phyloP scores from a whole-genome alignment of 208 protist species.

The Leishmania arabica region DNA sequence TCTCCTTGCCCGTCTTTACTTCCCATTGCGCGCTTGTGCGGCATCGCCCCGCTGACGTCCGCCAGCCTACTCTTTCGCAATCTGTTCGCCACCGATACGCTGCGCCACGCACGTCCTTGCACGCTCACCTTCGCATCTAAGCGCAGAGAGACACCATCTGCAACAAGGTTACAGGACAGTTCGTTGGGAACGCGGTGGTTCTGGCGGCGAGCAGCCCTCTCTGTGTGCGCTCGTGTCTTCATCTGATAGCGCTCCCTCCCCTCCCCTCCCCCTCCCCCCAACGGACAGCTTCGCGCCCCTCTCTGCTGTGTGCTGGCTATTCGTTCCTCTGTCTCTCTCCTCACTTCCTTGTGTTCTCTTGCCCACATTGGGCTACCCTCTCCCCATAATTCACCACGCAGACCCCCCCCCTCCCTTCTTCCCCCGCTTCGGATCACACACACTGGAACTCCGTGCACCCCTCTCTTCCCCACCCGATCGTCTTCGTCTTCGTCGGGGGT shows the following conservation, averaged over 20 bases:
- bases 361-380: background rate
- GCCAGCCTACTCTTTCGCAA: background rate
- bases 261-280: no score
- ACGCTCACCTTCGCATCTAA: background rate
- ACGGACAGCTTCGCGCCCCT: background rate
- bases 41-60: background rate
- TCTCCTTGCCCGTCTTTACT: background rate
- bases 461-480: background rate
- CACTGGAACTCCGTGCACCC: background rate
- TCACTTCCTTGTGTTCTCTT: background rate
- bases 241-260: no score
- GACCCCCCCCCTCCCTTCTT: background rate
- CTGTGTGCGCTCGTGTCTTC: no score
- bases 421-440: background rate
- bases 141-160: background rate
- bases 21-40: background rate
- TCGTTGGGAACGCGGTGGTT: background rate
- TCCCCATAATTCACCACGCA: background rate
- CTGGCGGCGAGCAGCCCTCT: background rate
- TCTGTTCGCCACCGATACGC: background rate
- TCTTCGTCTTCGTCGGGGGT: no score
- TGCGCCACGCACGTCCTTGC: background rate
- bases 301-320: background rate
- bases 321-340: background rate
- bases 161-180: background rate